These are phyloP conservation scores for Xylaria nigripes DNA, from an alignment of 495 filamentous ascomycete species.

Conservation along the genomic window DNA sequence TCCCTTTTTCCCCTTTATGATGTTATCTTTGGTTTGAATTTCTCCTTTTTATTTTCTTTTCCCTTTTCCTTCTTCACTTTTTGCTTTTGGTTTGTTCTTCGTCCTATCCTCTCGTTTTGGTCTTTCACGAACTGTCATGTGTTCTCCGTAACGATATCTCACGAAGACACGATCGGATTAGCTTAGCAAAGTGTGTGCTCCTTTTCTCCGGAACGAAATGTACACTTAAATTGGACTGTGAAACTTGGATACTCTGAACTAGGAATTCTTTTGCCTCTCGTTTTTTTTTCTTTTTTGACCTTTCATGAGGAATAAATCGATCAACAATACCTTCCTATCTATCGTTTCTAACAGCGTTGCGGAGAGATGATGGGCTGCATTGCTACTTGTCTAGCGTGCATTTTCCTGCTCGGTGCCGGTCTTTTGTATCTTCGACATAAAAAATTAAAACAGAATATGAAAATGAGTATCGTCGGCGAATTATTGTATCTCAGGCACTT, in stretches of 20 bases:
- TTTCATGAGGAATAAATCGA: no score
- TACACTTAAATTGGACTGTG: constrained; percentile 9
- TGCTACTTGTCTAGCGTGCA: no score
- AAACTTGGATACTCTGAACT: background rate
- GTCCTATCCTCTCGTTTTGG: background rate
- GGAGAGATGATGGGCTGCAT: no score
- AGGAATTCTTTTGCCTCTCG: background rate
- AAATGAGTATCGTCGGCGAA: background rate
- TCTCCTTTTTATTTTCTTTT: background rate
- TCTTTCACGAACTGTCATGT: background rate
- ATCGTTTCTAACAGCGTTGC: no score
- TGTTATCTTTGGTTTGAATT: no score
- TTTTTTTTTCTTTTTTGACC: background rate
- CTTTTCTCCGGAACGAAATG: background rate
- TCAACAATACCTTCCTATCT: no score
- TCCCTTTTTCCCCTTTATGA: background rate
- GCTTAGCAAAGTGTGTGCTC: background rate
- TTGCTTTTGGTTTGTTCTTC: background rate
- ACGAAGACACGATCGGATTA: constrained; percentile 4
- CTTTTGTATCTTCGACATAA: no score
- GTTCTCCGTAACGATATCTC: constrained; percentile 3
- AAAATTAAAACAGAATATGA: background rate
- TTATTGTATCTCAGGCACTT: background rate
- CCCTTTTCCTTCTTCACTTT: background rate
- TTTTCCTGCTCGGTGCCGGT: no score